phyloP scores from a whole-genome alignment of 2,329 filamentous ascomycete genomes.

The Blastomyces percursus region DNA sequence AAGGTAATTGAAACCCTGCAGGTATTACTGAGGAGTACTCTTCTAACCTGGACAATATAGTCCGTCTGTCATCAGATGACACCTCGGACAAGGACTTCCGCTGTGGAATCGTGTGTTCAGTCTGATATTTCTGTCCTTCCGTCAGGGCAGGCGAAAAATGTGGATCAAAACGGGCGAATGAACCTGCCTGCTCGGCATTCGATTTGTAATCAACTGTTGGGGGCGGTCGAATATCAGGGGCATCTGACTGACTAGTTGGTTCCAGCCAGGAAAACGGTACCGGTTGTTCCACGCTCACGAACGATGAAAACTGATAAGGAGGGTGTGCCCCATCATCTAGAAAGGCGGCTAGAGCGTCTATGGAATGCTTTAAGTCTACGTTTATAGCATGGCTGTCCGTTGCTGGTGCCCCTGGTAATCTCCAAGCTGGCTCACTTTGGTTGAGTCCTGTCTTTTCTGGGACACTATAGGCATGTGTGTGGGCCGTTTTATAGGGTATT shows the following conservation, averaged over 20 bases:
- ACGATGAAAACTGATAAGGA: slow-evolving; percentile 30
- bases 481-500: slow-evolving; percentile 11
- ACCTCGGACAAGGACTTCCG: slow-evolving; percentile 25
- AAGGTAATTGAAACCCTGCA: slow-evolving; percentile 16
- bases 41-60: slow-evolving; percentile 13
- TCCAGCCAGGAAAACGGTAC: slow-evolving; percentile 35
- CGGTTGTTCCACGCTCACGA: slow-evolving; percentile 32
- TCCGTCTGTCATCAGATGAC: slow-evolving; percentile 25
- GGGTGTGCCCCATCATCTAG: slow-evolving; percentile 29
- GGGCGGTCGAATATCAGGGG: slow-evolving; percentile 10
- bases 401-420: slow-evolving; percentile 1
- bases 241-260: slow-evolving; percentile 24
- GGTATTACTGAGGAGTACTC: slow-evolving; percentile 15
- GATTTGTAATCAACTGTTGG: background rate
- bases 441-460: background rate
- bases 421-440: slow-evolving; percentile 2
- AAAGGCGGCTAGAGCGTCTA: slow-evolving; percentile 30
- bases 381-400: background rate
- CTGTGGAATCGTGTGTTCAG: slow-evolving; percentile 1
- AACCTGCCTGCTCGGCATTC: background rate
- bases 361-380: slow-evolving; percentile 22
- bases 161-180: background rate
- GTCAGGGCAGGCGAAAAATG: background rate
- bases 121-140: slow-evolving; percentile 7
- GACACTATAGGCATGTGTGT: slow-evolving; percentile 5